Percentiles rank a stretch among this genome's conserved stretches.
Evolutionary conservation across 805 yeast genomes (phyloP).

Genomic region (Sugiyamaella marilandica): DNA sequence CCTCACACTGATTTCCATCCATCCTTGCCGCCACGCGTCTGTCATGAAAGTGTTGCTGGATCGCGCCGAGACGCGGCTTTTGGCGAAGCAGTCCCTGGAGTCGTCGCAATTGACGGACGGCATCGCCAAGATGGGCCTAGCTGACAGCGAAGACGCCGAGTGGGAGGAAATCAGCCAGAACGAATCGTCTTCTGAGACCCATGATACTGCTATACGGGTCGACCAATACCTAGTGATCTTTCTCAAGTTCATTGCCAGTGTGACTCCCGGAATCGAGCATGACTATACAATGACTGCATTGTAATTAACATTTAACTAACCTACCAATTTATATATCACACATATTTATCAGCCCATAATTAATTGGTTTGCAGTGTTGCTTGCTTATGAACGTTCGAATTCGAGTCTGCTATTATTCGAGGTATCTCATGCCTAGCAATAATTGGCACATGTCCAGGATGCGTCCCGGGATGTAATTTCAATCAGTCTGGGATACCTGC

Average conservation of each 20-base stretch:
- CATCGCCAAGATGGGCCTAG: slow-evolving; percentile 44
- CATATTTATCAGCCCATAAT: neutral
- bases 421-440: too few relatives aligned
- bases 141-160: slow-evolving; percentile 16
- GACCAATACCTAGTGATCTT: slow-evolving; percentile 90
- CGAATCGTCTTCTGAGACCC: slow-evolving; percentile 22
- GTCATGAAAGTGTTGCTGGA: slow-evolving; percentile 89
- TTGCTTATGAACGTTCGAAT: too few relatives aligned
- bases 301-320: slow-evolving; percentile 11
- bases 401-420: too few relatives aligned
- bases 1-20: slow-evolving; percentile 78
- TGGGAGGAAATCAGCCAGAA: slow-evolving; percentile 52
- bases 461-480: too few relatives aligned
- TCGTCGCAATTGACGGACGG: slow-evolving; percentile 28
- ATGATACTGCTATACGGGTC: slow-evolving; percentile 57
- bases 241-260: slow-evolving; percentile 91
- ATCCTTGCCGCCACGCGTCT: slow-evolving; percentile 92
- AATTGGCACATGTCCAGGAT: too few relatives aligned
- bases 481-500: too few relatives aligned
- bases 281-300: slow-evolving; percentile 97
- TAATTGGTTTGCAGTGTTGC: neutral
- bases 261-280: slow-evolving; percentile 95
- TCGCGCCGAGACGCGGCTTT: slow-evolving; percentile 48
- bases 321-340: neutral
- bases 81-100: slow-evolving; percentile 21